phyloP scores from a whole-genome alignment of 73 alveolate species.

The Uronychia setigera region DNA sequence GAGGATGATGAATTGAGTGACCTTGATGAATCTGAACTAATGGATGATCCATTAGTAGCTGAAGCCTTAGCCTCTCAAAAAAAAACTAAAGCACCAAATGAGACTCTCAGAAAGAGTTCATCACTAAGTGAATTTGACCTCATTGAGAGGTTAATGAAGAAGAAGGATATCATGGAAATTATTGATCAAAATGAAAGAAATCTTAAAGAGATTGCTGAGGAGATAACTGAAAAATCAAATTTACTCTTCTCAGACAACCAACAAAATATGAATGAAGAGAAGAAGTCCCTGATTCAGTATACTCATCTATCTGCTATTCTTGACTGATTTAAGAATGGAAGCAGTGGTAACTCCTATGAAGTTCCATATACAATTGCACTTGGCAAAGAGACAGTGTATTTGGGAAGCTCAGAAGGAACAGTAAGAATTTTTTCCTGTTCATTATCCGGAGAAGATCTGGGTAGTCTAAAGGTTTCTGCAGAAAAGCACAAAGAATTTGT shows the following conservation, averaged over 20 bases:
- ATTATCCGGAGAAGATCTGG: conserved; percentile 30
- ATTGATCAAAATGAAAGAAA: conserved; percentile 54
- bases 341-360: conserved; percentile 1
- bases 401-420: conserved; percentile 61
- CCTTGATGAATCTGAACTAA: neutral
- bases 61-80: neutral
- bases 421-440: conserved; percentile 31
- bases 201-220: conserved; percentile 49
- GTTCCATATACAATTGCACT: conserved; percentile 11
- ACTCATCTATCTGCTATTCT: neutral
- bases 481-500: conserved; percentile 15
- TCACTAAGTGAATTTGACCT: neutral
- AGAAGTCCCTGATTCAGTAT: conserved; percentile 2
- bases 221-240: conserved; percentile 27
- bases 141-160: conserved; percentile 23
- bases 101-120: neutral
- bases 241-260: conserved; percentile 6
- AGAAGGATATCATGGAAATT: conserved; percentile 47
- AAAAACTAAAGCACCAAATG: neutral
- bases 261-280: conserved; percentile 11
- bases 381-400: conserved; percentile 11
- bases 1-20: neutral
- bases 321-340: conserved; percentile 10
- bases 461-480: conserved; percentile 14
- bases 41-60: neutral